Percentiles rank a stretch among this genome's conserved stretches.
Evolutionary conservation across 192 early-diverging fungal genomes (phyloP).

Genomic region (Polychytrium aggregatum): DNA sequence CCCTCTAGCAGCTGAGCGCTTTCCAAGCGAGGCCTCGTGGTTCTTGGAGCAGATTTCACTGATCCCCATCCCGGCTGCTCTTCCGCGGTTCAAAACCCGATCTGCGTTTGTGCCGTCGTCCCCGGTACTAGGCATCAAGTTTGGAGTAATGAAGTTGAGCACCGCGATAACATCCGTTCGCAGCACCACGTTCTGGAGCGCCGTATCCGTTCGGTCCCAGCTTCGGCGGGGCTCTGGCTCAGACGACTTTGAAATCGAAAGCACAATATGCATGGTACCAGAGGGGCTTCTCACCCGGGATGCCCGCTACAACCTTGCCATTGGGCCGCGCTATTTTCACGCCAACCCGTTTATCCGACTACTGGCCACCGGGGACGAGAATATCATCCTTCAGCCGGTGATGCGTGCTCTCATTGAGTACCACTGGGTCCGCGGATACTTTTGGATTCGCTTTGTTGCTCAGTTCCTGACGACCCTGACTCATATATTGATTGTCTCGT

Average conservation of each 20-base stretch:
- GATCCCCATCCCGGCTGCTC: constrained; percentile 28
- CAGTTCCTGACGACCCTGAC: constrained; percentile 14
- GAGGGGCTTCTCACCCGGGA: constrained; percentile 18
- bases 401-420: constrained; percentile 34
- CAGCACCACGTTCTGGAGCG: no score
- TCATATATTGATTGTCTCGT: constrained; percentile 8
- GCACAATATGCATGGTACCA: constrained; percentile 26
- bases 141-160: no score
- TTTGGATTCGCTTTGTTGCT: constrained; percentile 24
- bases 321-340: constrained; percentile 5
- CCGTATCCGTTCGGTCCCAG: no score
- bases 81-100: no score
- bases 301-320: constrained; percentile 8
- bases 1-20: constrained; percentile 20
- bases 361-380: constrained; percentile 22
- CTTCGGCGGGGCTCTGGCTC: no score
- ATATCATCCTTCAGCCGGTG: constrained; percentile 25
- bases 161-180: no score
- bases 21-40: constrained; percentile 28
- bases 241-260: constrained; percentile 22
- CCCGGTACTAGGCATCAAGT: no score
- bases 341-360: constrained; percentile 29
- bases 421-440: constrained; percentile 25
- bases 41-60: constrained; percentile 25
- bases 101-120: no score